phyloP scores from a whole-genome alignment of 148 eudicot genomes.

The Diospyros kaki region DNA sequence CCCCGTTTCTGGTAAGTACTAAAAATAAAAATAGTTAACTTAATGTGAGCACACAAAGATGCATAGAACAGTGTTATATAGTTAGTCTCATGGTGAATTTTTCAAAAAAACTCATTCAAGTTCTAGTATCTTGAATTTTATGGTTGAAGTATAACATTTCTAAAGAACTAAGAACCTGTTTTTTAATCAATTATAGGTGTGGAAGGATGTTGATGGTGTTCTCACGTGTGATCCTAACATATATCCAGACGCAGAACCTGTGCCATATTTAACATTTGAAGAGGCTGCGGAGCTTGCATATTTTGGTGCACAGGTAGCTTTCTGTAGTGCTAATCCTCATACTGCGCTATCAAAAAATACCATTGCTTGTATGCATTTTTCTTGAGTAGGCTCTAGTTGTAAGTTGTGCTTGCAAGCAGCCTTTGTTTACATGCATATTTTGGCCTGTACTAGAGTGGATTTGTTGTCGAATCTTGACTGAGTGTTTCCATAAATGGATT shows the following conservation, averaged over 20 bases:
- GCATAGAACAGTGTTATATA: background rate
- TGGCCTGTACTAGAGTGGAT: background rate
- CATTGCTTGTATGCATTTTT: background rate
- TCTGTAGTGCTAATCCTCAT: background rate
- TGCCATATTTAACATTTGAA: slow-evolving; percentile 85
- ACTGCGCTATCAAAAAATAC: background rate
- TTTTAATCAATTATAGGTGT: slow-evolving; percentile 51
- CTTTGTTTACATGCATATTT: background rate
- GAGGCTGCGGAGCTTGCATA: slow-evolving; percentile 99
- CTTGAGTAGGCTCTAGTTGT: background rate
- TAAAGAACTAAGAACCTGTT: slow-evolving; percentile 6
- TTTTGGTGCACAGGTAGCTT: slow-evolving; percentile 95
- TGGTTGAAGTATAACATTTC: background rate
- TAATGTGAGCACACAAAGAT: background rate
- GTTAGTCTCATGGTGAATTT: background rate
- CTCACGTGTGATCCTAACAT: slow-evolving; percentile 95
- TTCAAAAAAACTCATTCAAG: background rate
- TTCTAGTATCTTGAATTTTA: background rate
- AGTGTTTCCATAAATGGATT: no score
- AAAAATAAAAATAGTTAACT: background rate
- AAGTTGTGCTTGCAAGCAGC: background rate
- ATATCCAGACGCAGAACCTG: slow-evolving; percentile 70
- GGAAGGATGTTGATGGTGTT: slow-evolving; percentile 99
- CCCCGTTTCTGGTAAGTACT: no score
- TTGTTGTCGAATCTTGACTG: background rate